Evolutionary conservation across 2,329 filamentous ascomycete genomes (phyloP).

Genomic region (Aspergillus amoenus): DNA sequence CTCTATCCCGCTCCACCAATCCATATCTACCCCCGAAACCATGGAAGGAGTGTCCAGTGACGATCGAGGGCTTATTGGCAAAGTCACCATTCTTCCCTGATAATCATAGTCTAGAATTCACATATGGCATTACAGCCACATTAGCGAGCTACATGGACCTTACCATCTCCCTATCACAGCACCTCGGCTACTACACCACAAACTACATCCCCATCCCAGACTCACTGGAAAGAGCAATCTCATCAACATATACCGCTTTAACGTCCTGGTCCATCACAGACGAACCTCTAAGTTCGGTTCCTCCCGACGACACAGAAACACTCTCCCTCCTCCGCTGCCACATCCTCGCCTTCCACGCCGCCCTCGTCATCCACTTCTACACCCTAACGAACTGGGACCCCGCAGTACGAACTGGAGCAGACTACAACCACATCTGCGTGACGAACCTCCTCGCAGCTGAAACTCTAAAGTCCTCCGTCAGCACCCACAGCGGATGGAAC

Average conservation of each 20-base stretch:
- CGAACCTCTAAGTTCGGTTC: background rate
- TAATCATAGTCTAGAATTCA: background rate
- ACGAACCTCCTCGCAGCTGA: background rate
- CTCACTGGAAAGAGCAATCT: background rate
- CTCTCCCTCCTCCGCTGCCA: background rate
- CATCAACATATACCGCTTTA: accelerated
- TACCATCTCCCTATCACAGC: background rate
- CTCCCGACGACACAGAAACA: background rate
- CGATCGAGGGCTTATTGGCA: background rate
- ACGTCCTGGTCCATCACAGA: background rate
- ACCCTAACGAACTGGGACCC: background rate
- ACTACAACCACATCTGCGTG: background rate
- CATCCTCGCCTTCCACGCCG: background rate
- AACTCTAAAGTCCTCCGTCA: background rate
- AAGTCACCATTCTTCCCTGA: background rate
- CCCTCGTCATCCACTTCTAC: background rate
- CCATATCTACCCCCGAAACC: background rate
- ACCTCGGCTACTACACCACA: background rate
- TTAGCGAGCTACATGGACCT: background rate
- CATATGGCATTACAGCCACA: background rate
- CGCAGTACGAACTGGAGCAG: too few species aligned
- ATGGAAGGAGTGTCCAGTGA: background rate
- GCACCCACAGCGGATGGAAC: background rate
- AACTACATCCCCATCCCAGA: background rate
- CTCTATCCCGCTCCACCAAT: background rate